Percentiles rank a stretch among this genome's conserved stretches.
These are phyloP conservation scores for Neospermospora avenae DNA, from an alignment of 2,329 filamentous ascomycete genomes.

Conservation along the genomic window DNA sequence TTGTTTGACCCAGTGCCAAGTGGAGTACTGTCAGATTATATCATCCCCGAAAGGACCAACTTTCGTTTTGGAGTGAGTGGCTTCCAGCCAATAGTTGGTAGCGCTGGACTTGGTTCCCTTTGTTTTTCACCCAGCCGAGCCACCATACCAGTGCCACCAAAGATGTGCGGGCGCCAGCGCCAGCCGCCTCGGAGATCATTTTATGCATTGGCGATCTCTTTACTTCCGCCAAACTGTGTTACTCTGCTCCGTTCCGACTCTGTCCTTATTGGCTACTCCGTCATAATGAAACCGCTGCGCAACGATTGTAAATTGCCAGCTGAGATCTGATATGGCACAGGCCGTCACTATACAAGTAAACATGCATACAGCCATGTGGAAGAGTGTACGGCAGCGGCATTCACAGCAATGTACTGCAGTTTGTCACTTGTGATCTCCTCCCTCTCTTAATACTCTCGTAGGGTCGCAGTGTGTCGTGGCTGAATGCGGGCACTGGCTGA, in stretches of 20 bases:
- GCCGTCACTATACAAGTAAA: neutral
- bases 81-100: neutral
- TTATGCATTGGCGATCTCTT: constrained; percentile 3
- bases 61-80: neutral
- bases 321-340: neutral
- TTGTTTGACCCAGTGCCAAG: neutral
- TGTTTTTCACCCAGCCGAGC: neutral
- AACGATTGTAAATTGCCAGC: too few species aligned
- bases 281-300: too few species aligned
- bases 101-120: neutral
- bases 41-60: neutral
- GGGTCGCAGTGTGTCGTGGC: constrained; percentile 7
- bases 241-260: neutral
- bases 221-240: neutral
- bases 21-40: neutral
- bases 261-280: neutral
- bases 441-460: neutral
- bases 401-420: neutral
- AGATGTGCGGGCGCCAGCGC: too few species aligned
- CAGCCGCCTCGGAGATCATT: constrained; percentile 1
- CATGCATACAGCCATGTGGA: neutral
- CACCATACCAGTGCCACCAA: neutral
- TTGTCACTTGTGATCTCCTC: neutral
- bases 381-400: neutral
- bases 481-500: constrained; percentile 2